Percentiles rank a stretch among this genome's conserved stretches.
phyloP scores from a whole-genome alignment of 2,329 filamentous ascomycete genomes.

The Leptographium wingfieldii region DNA sequence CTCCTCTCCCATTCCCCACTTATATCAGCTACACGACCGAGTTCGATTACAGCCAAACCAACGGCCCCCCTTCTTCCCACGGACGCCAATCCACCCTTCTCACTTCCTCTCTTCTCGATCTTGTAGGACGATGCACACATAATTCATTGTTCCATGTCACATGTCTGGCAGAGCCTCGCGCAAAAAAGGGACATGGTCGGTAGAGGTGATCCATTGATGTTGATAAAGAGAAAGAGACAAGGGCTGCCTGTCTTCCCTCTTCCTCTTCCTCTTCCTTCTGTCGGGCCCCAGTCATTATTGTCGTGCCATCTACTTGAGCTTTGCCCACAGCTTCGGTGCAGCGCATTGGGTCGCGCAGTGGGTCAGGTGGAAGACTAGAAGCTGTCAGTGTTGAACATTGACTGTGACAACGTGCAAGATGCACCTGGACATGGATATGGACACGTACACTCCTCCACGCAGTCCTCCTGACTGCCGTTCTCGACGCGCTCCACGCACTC shows the following conservation, averaged over 20 bases:
- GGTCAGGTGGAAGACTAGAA: conserved; percentile 87
- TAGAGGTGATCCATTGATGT: no score
- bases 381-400: neutral
- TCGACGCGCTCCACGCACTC: conserved; percentile 95
- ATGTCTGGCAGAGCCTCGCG: no score
- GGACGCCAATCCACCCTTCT: no score
- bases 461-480: conserved; percentile 78
- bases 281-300: neutral
- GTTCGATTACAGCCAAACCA: no score
- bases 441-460: conserved; percentile 92
- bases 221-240: no score
- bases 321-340: conserved; percentile 87
- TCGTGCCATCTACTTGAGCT: conserved; percentile 60
- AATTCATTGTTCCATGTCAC: no score
- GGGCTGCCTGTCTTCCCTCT: neutral
- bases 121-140: no score
- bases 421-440: neutral
- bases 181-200: no score
- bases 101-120: no score
- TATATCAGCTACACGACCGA: no score
- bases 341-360: conserved; percentile 92
- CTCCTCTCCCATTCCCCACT: no score
- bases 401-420: neutral
- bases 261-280: neutral
- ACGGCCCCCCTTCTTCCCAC: no score